Base-by-base conservation (phyloP, 1,284 basidiomycete genomes). In the Laetiporus sulphureus region DNA sequence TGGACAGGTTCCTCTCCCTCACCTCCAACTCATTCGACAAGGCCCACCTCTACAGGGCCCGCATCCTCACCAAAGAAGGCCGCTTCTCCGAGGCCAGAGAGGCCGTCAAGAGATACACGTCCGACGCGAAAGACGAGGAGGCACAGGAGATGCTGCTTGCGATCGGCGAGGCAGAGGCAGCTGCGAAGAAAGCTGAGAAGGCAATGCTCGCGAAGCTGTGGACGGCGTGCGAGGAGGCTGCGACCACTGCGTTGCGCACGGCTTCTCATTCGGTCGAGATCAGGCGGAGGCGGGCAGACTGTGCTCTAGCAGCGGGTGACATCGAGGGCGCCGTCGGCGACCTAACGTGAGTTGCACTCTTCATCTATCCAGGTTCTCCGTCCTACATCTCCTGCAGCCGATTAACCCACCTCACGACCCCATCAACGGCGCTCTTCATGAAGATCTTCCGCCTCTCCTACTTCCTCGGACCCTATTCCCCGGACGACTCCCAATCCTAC, bases 41-140 rank as follows among this genome's bases (percentile, higher is more conserved):
- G 59, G 92, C 92, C 1, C 73, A 88, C 55, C 71, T 91, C 38
- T 89, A 92, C 75, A 87, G 88, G 61, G 89, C 88, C 1, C 82
- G 85, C 49, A 87, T 95, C 44, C 72, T 82, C 54, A 71, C 79
- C 10, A 81, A 83, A 53, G 85, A 91, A 16, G 92, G 89, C 3
- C 68, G 77, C 11, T 93, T 83, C 54, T 54, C 65, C 0, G 68
- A 75, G 2, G 89, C 89, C 0, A 68, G 73, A 38, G 64, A 68
- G 5, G 68, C 77, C 0, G 63, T 92, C 15, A 69, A 68, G 40
- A 55, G 61, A 16, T 91, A 81, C 56, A 65, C 71, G 16, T 68
- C 74, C 31, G 75, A 74, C 47, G 67, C 66, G 41, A 62, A 69
- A 27, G 58, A 81, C 54, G 54, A 68, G 2, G 73, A 69, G 2